Evolutionary conservation across 257 asterid species (phyloP).

Genomic region (Primulina eburnea): DNA sequence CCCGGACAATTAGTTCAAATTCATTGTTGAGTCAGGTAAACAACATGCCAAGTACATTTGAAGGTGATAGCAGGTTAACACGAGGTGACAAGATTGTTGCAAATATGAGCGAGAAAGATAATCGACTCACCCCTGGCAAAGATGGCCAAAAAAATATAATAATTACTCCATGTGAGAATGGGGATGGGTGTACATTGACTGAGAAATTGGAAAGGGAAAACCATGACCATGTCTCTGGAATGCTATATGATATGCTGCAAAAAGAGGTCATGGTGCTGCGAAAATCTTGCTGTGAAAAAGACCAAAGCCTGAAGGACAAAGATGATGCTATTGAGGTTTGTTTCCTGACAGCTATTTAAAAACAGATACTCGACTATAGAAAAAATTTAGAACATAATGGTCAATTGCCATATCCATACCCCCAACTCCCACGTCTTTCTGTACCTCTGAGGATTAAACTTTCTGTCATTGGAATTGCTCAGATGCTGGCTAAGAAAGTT

Average conservation of each 20-base stretch:
- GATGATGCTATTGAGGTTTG: slow-evolving; percentile 82
- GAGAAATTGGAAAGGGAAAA: slow-evolving; percentile 45
- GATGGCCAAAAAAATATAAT: slow-evolving; percentile 43
- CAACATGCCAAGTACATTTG: not conserved
- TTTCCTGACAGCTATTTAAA: not conserved
- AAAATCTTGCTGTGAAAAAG: slow-evolving; percentile 76
- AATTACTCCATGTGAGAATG: slow-evolving; percentile 40
- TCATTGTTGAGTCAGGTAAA: not conserved
- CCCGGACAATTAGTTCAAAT: not conserved
- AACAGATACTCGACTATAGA: not conserved
- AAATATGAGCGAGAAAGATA: slow-evolving; percentile 34
- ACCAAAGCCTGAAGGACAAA: slow-evolving; percentile 77
- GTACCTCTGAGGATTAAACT: slow-evolving; percentile 14
- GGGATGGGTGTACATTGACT: slow-evolving; percentile 28
- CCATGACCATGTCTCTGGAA: slow-evolving; percentile 73
- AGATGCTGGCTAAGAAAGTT: slow-evolving; percentile 90
- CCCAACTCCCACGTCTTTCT: not conserved
- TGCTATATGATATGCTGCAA: slow-evolving; percentile 81
- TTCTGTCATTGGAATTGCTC: slow-evolving; percentile 29
- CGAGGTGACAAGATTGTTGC: not conserved
- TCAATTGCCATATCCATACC: not conserved
- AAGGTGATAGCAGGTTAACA: not conserved
- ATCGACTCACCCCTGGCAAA: slow-evolving; percentile 23
- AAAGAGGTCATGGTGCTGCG: slow-evolving; percentile 76
- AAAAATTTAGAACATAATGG: too few species aligned